A percentile compares a stretch with the other conserved stretches of the same genome.
Conservation (phyloP, 2,329 filamentous ascomycete species). For the Talaromyces sp. region DNA sequence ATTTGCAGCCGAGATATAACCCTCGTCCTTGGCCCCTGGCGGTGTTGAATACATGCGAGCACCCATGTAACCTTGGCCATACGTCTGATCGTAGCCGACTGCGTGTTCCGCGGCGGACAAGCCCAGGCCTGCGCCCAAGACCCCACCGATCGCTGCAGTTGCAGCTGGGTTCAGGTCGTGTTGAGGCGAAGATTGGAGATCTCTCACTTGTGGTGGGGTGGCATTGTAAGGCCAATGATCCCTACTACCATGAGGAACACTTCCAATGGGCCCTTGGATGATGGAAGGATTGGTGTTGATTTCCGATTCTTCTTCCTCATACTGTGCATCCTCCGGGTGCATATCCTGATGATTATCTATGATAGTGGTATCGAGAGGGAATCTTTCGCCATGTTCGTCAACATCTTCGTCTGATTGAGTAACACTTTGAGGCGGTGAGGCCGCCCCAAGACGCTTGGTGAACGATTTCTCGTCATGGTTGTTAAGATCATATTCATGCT, state of each 20-base stretch:
- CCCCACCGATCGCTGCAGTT: slow-evolving; percentile 40
- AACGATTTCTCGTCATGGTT: slow-evolving; percentile 36
- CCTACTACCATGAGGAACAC: slow-evolving; percentile 43
- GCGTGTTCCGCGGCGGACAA: slow-evolving; percentile 49
- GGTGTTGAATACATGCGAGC: slow-evolving; percentile 44
- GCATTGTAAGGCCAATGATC: slow-evolving; percentile 54
- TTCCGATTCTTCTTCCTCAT: slow-evolving; percentile 51
- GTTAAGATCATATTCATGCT: slow-evolving; percentile 37
- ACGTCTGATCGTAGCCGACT: slow-evolving; percentile 54
- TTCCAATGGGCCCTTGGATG: slow-evolving; percentile 67
- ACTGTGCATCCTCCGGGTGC: slow-evolving; percentile 71
- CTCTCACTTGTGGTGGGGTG: slow-evolving; percentile 48
- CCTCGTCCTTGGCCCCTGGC: slow-evolving; percentile 72
- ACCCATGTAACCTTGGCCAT: slow-evolving; percentile 53
- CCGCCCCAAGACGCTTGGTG: slow-evolving; percentile 37
- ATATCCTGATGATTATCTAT: slow-evolving; percentile 57
- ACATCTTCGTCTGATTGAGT: slow-evolving; percentile 39
- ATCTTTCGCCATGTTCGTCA: slow-evolving; percentile 38
- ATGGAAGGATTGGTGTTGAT: slow-evolving; percentile 80
- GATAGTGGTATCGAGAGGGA: slow-evolving; percentile 63
- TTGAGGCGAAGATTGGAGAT: slow-evolving; percentile 32
- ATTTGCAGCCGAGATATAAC: slow-evolving; percentile 76
- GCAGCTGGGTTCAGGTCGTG: slow-evolving; percentile 25
- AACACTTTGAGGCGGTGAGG: slow-evolving; percentile 53
- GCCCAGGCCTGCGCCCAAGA: slow-evolving; percentile 36